A percentile compares a stretch with the other conserved stretches of the same genome.
Evolutionary conservation across 1,284 basidiomycete species (phyloP).

Genomic region (Neolentinus lepideus): DNA sequence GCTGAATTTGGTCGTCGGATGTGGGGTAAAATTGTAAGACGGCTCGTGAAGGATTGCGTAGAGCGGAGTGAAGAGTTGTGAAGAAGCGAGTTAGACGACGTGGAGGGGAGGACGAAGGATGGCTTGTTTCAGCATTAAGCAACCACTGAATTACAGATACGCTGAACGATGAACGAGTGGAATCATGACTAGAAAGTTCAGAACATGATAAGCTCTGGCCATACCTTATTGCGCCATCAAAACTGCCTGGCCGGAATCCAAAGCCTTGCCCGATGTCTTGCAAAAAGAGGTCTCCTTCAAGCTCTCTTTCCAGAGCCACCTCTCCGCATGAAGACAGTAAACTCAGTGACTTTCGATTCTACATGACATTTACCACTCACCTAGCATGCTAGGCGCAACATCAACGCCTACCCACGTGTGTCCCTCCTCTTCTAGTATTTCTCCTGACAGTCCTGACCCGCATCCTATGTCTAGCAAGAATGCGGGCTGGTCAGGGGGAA

Average conservation of each 20-base stretch:
- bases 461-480: slow-evolving; percentile 96
- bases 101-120: slow-evolving; percentile 87
- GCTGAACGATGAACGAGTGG: slow-evolving; percentile 32
- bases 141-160: slow-evolving; percentile 99
- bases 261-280: slow-evolving; percentile 94
- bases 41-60: slow-evolving; percentile 89
- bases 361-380: slow-evolving; percentile 34
- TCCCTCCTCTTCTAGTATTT: slow-evolving; percentile 93
- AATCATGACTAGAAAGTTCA: neutral
- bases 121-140: slow-evolving; percentile 91
- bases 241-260: slow-evolving; percentile 92
- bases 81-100: slow-evolving; percentile 93
- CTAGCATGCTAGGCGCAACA: slow-evolving; percentile 95
- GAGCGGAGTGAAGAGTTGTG: slow-evolving; percentile 89
- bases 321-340: slow-evolving; percentile 40
- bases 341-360: neutral
- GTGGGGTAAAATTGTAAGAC: slow-evolving; percentile 96
- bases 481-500: slow-evolving; percentile 71
- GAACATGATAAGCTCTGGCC: slow-evolving; percentile 10
- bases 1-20: slow-evolving; percentile 91
- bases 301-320: slow-evolving; percentile 89
- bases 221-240: slow-evolving; percentile 96
- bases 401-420: slow-evolving; percentile 95
- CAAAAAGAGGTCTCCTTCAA: slow-evolving; percentile 89
- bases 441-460: slow-evolving; percentile 96